These are phyloP conservation scores for Thraustochytrium striatum DNA, from an alignment of 352 stramenopile genomes.

Conservation along the genomic window DNA sequence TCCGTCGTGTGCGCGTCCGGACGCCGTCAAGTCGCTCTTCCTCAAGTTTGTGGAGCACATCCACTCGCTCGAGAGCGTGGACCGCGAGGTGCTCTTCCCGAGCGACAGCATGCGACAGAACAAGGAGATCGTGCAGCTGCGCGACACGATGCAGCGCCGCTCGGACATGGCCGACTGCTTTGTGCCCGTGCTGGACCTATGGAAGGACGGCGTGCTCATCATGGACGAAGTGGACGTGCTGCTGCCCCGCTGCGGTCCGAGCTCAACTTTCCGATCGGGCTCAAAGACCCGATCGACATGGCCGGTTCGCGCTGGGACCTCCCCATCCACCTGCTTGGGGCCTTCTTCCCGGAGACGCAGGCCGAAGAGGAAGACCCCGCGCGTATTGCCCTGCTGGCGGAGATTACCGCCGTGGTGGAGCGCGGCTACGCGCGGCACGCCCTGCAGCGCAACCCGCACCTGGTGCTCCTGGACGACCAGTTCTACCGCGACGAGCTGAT, in stretches of 20 bases:
- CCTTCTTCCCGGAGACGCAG: slow-evolving; percentile 31
- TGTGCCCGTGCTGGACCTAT: slow-evolving; percentile 39
- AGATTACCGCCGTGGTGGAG: slow-evolving; percentile 64
- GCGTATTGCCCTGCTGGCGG: slow-evolving; percentile 23
- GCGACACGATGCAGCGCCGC: slow-evolving; percentile 31
- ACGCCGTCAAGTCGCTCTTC: slow-evolving; percentile 98
- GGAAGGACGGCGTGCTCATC: slow-evolving; percentile 69
- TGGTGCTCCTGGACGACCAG: slow-evolving; percentile 77
- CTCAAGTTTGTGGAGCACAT: slow-evolving; percentile 96
- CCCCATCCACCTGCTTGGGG: slow-evolving; percentile 27
- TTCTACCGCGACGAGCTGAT: slow-evolving; percentile 73
- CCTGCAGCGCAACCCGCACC: slow-evolving; percentile 77
- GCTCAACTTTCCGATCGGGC: slow-evolving; percentile 83
- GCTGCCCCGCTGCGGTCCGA: slow-evolving; percentile 77
- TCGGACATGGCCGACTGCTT: slow-evolving; percentile 55
- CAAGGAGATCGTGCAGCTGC: slow-evolving; percentile 38
- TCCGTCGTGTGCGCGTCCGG: slow-evolving; percentile 96
- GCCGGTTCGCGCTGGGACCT: slow-evolving; percentile 34
- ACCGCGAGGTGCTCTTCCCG: slow-evolving; percentile 20
- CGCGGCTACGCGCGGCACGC: slow-evolving; percentile 69
- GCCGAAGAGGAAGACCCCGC: not conserved
- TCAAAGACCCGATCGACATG: slow-evolving; percentile 78
- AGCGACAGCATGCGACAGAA: slow-evolving; percentile 36
- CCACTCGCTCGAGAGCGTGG: slow-evolving; percentile 46
- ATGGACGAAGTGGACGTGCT: slow-evolving; percentile 87